These are phyloP conservation scores for Carex cristatella DNA, from an alignment of 176 grass and related monocot species.

Conservation along the genomic window DNA sequence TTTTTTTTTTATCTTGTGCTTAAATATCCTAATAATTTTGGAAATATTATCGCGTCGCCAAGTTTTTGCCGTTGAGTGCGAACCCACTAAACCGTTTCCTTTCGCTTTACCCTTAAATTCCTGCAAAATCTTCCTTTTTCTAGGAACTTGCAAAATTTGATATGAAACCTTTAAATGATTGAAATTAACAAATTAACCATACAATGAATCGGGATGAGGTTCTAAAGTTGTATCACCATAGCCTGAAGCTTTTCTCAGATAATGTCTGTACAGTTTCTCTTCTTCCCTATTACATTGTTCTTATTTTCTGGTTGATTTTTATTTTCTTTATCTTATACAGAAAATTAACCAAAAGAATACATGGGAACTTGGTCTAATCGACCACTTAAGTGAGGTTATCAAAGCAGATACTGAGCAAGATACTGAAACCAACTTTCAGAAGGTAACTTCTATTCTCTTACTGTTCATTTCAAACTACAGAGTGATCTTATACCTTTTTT, in stretches of 20 bases:
- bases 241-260: constrained; percentile 16
- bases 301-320: neutral
- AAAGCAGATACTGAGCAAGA: constrained; percentile 59
- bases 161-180: neutral
- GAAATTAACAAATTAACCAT: neutral
- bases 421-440: constrained; percentile 96
- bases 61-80: neutral
- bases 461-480: neutral
- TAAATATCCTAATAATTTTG: neutral
- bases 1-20: no score
- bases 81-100: neutral
- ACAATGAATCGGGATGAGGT: constrained; percentile 4
- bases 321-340: constrained; percentile 28
- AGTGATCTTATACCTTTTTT: neutral
- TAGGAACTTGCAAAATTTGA: neutral
- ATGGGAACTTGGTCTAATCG: constrained; percentile 88
- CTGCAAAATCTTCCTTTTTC: neutral
- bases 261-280: neutral
- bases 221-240: neutral
- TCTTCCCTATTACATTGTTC: neutral
- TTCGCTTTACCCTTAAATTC: neutral
- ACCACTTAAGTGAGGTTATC: constrained; percentile 87
- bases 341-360: constrained; percentile 99
- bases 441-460: constrained; percentile 38
- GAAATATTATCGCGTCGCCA: neutral